A percentile compares a stretch with the other conserved stretches of the same genome.
Conservation (phyloP, 768 basidiomycete species). For the Tylopilus plumbeoviolaceoides region DNA sequence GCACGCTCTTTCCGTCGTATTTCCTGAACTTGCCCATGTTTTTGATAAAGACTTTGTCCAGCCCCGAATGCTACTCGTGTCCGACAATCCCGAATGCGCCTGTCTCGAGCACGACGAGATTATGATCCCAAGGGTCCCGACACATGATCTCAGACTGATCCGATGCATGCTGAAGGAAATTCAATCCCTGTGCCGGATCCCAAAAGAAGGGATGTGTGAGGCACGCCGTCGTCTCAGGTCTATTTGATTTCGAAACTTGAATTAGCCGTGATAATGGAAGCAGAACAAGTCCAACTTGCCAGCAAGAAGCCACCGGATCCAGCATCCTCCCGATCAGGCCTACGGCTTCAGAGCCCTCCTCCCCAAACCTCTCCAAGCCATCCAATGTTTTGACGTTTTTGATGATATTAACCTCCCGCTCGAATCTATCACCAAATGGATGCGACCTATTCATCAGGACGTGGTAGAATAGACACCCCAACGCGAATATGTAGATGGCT, state of each 20-base stretch:
- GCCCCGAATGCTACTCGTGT: slow-evolving; percentile 80
- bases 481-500: slow-evolving; percentile 92
- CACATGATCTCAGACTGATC: slow-evolving; percentile 99
- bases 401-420: slow-evolving; percentile 91
- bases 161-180: slow-evolving; percentile 95
- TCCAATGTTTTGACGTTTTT: slow-evolving; percentile 72
- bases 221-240: slow-evolving; percentile 86
- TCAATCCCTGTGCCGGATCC: slow-evolving; percentile 79
- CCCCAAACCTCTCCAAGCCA: slow-evolving; percentile 75
- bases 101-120: slow-evolving; percentile 73
- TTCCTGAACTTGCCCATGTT: slow-evolving; percentile 97
- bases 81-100: slow-evolving; percentile 72
- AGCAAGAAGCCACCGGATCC: slow-evolving; percentile 61
- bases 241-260: slow-evolving; percentile 25
- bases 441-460: slow-evolving; percentile 86
- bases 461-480: slow-evolving; percentile 95
- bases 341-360: slow-evolving; percentile 89
- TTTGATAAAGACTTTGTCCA: slow-evolving; percentile 89
- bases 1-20: slow-evolving; percentile 87
- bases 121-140: slow-evolving; percentile 79
- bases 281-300: slow-evolving; percentile 48
- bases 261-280: slow-evolving; percentile 3
- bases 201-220: slow-evolving; percentile 96
- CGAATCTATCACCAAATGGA: slow-evolving; percentile 91
- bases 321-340: slow-evolving; percentile 81